Evolutionary conservation across 2,329 filamentous ascomycete genomes (phyloP).

Genomic region (Colletotrichum siamense): DNA sequence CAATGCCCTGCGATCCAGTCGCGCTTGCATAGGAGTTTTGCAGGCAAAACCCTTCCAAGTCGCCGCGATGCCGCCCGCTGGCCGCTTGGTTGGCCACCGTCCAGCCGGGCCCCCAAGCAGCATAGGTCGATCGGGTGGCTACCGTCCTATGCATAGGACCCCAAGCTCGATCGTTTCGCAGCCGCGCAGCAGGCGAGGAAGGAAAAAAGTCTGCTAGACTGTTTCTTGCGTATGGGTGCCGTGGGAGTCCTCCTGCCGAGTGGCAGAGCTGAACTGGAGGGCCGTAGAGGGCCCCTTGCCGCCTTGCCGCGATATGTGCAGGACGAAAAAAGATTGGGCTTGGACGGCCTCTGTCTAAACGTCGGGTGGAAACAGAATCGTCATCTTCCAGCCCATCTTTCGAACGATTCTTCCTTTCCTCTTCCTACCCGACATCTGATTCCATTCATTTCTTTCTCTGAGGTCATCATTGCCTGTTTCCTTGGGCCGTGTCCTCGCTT

Average conservation of each 20-base stretch:
- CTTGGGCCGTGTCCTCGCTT: background rate
- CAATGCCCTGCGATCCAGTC: background rate
- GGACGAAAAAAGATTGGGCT: constrained; percentile 8
- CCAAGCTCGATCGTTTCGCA: constrained; percentile 4
- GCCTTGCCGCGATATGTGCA: constrained; percentile 2
- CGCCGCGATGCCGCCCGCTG: constrained; percentile 15
- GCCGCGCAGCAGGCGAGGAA: background rate
- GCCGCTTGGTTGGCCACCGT: constrained; percentile 21
- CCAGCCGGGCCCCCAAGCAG: background rate
- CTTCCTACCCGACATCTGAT: background rate
- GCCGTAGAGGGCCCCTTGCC: background rate
- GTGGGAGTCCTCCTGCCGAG: constrained; percentile 9
- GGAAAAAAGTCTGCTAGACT: background rate
- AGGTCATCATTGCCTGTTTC: constrained; percentile 10
- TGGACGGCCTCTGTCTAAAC: background rate
- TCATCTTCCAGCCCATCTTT: constrained; percentile 18
- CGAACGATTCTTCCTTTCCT: background rate
- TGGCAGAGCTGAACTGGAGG: background rate
- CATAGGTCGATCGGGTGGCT: constrained; percentile 5
- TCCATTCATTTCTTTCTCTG: background rate
- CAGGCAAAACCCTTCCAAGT: constrained; percentile 5
- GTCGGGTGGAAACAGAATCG: constrained; percentile 21
- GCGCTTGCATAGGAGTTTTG: background rate
- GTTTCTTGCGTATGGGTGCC: background rate
- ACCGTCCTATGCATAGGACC: background rate